Evolutionary conservation across 768 basidiomycete species (phyloP), one percentile per base, ranked within the genome.

Genomic region (Rhizopogon vulgaris): DNA sequence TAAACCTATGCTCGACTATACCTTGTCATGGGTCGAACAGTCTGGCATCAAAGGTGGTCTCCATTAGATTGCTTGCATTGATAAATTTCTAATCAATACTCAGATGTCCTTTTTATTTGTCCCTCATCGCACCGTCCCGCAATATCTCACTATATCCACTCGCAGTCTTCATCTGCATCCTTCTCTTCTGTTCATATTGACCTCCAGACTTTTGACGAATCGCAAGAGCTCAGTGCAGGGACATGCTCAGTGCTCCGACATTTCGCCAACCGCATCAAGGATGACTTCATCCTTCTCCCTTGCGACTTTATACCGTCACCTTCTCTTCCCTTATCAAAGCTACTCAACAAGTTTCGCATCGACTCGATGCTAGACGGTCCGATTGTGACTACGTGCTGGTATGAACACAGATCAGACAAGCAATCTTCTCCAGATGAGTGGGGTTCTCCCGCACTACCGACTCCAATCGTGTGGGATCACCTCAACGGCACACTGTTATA

Each of bases 291-390:
- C 38, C 68, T 97, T 22, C 78, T 97, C 2, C 87, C 94, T 6
- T 96, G 93, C 63, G 94, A 97, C 66, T 90, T 96, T 46, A 77
- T 93, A 18, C 85, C 93, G 8, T 86, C 93, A 0, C 72, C 84
- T 0, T 71, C 79, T 0, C 75, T 96, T n/a, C 73, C 85, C 5
- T 77, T 97, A 6, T 76, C 77, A 28, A 71, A 69, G 0, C 69
- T 96, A 1, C 72, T 96, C 40, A 83, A 97, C 68, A 87, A 84
- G 61, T 94, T 94, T 65, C 83, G 94, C 30, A 77, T 79, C 10
- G 85, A 92, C 56, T 71, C 79, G 0, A 73, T 82, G 48, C 76
- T 81, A 36, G 77, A 84, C 69, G 78, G 80, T 30, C 73, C 80
- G 40, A 74, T 91, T 57, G 79, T 79, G 2, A 84, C 84, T 1